A percentile compares a stretch with the other conserved stretches of the same genome.
Conservation (phyloP, 306 rosid genomes). For the Datisca glomerata region DNA sequence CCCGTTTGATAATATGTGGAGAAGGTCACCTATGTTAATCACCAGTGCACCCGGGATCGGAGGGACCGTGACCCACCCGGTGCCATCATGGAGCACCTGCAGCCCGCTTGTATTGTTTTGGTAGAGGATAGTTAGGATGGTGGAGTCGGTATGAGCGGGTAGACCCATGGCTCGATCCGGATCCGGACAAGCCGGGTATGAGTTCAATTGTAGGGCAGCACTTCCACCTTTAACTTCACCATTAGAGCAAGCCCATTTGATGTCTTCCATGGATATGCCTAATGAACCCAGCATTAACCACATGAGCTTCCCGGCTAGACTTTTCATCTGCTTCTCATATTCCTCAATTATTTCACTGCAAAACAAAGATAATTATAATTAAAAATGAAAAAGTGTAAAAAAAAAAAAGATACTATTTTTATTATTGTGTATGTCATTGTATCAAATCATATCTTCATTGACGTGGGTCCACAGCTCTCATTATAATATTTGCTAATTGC, state of each 20-base stretch:
- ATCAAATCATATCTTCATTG: neutral
- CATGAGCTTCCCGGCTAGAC: constrained; percentile 11
- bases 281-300: constrained; percentile 21
- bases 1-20: constrained; percentile 36
- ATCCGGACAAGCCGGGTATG: constrained; percentile 44
- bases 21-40: constrained; percentile 34
- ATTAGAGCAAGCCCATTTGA: constrained; percentile 10
- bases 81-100: constrained; percentile 13
- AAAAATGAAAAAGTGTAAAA: neutral
- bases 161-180: constrained; percentile 38
- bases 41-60: constrained; percentile 24
- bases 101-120: constrained; percentile 25
- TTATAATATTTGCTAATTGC: neutral
- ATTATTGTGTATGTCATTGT: neutral
- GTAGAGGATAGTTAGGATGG: constrained; percentile 30
- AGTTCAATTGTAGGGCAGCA: constrained; percentile 19
- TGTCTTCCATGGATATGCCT: constrained; percentile 10
- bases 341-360: constrained; percentile 29
- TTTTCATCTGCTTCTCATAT: constrained; percentile 28
- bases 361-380: neutral
- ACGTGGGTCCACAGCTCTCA: neutral
- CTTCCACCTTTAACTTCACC: neutral
- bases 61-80: constrained; percentile 32
- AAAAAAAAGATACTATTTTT: neutral
- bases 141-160: constrained; percentile 44